Evolutionary conservation across 2,329 filamentous ascomycete genomes (phyloP).

Genomic region (Beauveria rudraprayagi): DNA sequence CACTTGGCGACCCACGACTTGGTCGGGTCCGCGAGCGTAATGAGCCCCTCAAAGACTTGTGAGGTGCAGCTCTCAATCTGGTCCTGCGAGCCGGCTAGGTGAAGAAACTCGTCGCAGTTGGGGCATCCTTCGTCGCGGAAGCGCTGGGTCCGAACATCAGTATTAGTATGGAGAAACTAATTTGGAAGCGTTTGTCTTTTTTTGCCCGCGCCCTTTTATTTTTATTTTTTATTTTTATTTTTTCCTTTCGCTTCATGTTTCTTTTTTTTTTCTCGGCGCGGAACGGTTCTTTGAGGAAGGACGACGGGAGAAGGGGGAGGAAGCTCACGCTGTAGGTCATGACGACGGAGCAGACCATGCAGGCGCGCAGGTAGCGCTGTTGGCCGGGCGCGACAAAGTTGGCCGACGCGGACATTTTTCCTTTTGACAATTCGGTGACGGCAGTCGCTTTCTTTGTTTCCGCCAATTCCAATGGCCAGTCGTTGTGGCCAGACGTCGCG

Average conservation of each 20-base stretch:
- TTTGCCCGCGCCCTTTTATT: neutral
- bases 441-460: neutral
- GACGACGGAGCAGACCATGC: constrained; percentile 97
- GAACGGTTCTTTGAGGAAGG: too few species aligned
- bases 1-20: constrained; percentile 94
- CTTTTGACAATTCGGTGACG: neutral
- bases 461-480: neutral
- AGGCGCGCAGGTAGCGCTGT: constrained; percentile 83
- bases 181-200: too few species aligned
- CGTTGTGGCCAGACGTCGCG: neutral
- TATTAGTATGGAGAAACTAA: too few species aligned
- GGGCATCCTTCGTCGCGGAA: constrained; percentile 86
- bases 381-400: constrained; percentile 67
- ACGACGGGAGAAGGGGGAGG: constrained; percentile 2
- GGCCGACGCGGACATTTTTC: constrained; percentile 30
- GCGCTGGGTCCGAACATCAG: constrained; percentile 42
- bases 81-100: constrained; percentile 70
- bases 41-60: constrained; percentile 88
- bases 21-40: constrained; percentile 73
- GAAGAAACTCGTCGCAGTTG: constrained; percentile 91
- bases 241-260: too few species aligned
- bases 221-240: neutral
- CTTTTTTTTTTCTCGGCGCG: neutral
- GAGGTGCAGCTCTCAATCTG: constrained; percentile 89
- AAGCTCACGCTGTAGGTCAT: constrained; percentile 63